Conservation (phyloP, 805 yeast species). For the Wickerhamomyces bovis region DNA sequence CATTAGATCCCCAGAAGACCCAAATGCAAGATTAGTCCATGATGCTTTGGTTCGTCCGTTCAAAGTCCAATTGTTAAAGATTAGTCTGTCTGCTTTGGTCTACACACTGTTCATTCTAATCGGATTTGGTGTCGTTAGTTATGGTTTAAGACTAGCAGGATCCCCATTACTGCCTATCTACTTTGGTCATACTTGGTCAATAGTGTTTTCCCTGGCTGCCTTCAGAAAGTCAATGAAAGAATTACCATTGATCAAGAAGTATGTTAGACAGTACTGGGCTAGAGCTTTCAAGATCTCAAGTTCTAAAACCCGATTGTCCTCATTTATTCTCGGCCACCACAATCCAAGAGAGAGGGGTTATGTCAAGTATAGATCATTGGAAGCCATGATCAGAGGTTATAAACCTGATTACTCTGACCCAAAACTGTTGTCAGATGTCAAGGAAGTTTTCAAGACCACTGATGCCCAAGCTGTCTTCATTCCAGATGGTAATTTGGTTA, state of each 20-base stretch:
- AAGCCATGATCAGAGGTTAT: conserved; percentile 35
- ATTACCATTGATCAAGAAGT: conserved; percentile 21
- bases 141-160: conserved; percentile 12
- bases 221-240: conserved; percentile 1
- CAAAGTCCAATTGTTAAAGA: conserved; percentile 62
- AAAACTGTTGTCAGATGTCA: conserved; percentile 41
- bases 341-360: conserved; percentile 66
- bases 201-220: not conserved
- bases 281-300: conserved; percentile 50
- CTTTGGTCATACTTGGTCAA: not conserved
- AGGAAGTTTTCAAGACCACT: conserved; percentile 34
- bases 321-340: conserved; percentile 67
- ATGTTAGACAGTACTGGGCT: conserved; percentile 54
- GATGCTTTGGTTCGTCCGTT: conserved; percentile 82
- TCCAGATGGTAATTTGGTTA: conserved; percentile 73
- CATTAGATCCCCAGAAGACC: conserved; percentile 92
- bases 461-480: conserved; percentile 51
- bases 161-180: conserved; percentile 18
- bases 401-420: conserved; percentile 57
- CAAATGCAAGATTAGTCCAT: conserved; percentile 76
- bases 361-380: conserved; percentile 45
- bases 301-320: conserved; percentile 60
- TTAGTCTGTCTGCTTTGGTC: conserved; percentile 64
- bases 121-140: conserved; percentile 55
- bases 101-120: conserved; percentile 66